A percentile compares a stretch with the other conserved stretches of the same genome.
Conservation (phyloP, 2,329 filamentous ascomycete genomes). For the Botrytis sinoallii region DNA sequence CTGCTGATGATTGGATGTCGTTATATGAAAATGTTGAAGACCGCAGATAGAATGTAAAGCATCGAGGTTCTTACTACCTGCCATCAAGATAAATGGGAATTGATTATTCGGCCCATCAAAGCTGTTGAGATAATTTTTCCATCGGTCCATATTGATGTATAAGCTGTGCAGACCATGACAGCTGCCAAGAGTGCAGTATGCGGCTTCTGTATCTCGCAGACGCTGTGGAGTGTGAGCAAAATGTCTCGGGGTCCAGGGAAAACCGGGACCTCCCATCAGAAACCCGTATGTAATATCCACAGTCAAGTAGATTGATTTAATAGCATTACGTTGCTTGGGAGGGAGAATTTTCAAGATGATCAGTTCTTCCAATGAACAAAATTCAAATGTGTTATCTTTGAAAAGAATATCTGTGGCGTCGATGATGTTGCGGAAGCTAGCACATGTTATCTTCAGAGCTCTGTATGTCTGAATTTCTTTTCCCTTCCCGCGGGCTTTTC, state of each 20-base stretch:
- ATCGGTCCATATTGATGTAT: background rate
- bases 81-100: too few species aligned
- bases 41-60: background rate
- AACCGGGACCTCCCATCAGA: too few species aligned
- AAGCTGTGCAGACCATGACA: background rate
- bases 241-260: too few species aligned
- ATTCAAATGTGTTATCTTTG: background rate
- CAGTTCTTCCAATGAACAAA: background rate
- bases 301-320: background rate
- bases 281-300: background rate
- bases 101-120: too few species aligned
- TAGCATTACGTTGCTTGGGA: background rate
- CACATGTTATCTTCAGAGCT: too few species aligned
- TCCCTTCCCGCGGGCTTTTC: too few species aligned
- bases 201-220: background rate
- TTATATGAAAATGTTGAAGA: background rate
- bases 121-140: background rate
- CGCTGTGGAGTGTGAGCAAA: too few species aligned
- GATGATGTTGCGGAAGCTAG: too few species aligned
- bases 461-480: too few species aligned
- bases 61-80: background rate
- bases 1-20: background rate
- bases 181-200: background rate
- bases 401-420: background rate
- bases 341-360: background rate